These are phyloP conservation scores for Plasmodium chabaudi DNA, from an alignment of 169 alveolate species.

Conservation along the genomic window DNA sequence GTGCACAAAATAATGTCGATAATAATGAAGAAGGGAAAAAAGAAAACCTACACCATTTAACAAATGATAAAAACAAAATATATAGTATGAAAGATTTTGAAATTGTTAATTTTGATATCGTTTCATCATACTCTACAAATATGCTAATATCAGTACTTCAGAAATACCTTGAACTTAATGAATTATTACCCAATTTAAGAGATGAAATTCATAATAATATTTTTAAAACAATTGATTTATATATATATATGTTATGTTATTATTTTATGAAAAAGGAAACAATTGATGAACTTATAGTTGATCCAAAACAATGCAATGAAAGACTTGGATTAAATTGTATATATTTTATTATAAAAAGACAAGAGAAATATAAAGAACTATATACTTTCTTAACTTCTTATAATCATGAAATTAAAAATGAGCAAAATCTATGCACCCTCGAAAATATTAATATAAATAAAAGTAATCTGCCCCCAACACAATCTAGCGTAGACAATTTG, in stretches of 20 bases:
- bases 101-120: constrained; percentile 61
- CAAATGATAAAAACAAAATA: constrained; percentile 11
- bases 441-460: constrained; percentile 14
- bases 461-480: constrained; percentile 1
- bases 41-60: background rate
- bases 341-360: constrained; percentile 62
- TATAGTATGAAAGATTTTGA: constrained; percentile 10
- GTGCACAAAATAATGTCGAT: background rate
- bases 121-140: constrained; percentile 46
- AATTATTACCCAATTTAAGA: constrained; percentile 36
- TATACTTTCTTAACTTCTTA: constrained; percentile 30
- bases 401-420: constrained; percentile 41
- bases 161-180: constrained; percentile 31
- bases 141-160: constrained; percentile 31
- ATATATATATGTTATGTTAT: constrained; percentile 55
- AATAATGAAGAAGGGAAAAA: constrained; percentile 1
- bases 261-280: constrained; percentile 51
- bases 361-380: constrained; percentile 48
- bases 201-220: constrained; percentile 56
- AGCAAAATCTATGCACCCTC: constrained; percentile 9
- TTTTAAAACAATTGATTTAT: constrained; percentile 61
- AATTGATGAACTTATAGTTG: constrained; percentile 51
- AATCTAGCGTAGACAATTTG: constrained; percentile 25
- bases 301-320: constrained; percentile 18
- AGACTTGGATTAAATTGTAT: constrained; percentile 40